Percentiles rank a stretch among this genome's conserved stretches.
Conservation (phyloP, 495 filamentous ascomycete species). For the Penicillium flavigenum region DNA sequence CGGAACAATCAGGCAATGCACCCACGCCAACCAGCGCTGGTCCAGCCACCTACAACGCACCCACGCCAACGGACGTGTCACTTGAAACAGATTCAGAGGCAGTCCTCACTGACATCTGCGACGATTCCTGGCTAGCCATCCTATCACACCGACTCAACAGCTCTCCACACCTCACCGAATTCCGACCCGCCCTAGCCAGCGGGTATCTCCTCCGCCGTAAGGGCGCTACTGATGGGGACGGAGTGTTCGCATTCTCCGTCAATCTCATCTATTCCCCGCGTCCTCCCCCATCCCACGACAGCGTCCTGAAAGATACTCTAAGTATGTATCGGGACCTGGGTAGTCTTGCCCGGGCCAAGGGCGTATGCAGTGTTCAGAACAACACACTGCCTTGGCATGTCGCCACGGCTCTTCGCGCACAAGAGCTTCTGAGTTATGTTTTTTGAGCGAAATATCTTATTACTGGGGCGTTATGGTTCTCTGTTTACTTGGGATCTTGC, state of each 20-base stretch:
- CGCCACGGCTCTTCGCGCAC: slow-evolving; percentile 68
- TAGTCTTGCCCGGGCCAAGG: slow-evolving; percentile 67
- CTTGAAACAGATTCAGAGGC: slow-evolving; percentile 68
- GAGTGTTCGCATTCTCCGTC: slow-evolving; percentile 62
- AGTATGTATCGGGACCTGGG: slow-evolving; percentile 74
- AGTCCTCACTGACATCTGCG: slow-evolving; percentile 70
- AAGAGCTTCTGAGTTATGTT: slow-evolving; percentile 48
- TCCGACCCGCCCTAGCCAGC: slow-evolving; percentile 63
- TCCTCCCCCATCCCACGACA: slow-evolving; percentile 49
- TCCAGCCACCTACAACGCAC: slow-evolving; percentile 41
- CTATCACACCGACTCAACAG: slow-evolving; percentile 70
- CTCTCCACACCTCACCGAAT: slow-evolving; percentile 60
- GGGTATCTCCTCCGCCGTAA: slow-evolving; percentile 78
- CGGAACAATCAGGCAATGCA: slow-evolving; percentile 43
- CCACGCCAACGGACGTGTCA: slow-evolving; percentile 55
- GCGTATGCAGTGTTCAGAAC: slow-evolving; percentile 58
- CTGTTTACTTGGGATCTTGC: slow-evolving; percentile 7
- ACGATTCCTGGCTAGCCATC: slow-evolving; percentile 80
- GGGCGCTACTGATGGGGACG: slow-evolving; percentile 58
- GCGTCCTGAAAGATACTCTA: slow-evolving; percentile 67
- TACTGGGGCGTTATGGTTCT: slow-evolving; percentile 9
- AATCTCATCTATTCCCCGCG: slow-evolving; percentile 62
- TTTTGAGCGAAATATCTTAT: slow-evolving; percentile 23
- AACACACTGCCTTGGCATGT: slow-evolving; percentile 84
- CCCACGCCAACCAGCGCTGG: slow-evolving; percentile 28